Base-by-base conservation (phyloP, 2,329 filamentous ascomycete genomes). In the Arthrobotrys iridis region DNA sequence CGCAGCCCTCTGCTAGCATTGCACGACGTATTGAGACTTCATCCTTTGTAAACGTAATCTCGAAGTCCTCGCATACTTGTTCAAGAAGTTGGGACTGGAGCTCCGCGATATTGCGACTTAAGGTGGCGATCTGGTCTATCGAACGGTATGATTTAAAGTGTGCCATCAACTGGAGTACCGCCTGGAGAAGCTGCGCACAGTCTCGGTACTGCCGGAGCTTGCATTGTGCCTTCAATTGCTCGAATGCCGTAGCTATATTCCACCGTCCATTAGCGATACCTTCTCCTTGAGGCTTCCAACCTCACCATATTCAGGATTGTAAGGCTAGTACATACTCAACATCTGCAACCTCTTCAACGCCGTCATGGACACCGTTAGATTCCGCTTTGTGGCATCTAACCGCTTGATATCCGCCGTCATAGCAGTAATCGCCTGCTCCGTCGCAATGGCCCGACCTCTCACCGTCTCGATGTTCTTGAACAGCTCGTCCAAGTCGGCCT, bases 341-440 rank as follows among this genome's bases (percentile, higher is more conserved):
- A 99, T 99, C 85, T 99, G 95, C 79, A 99, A 86, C 50, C 95
- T 88, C 85, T 99, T 99, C 80, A 99, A 85, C 20, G 94, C 94
- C 45, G 95, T 99, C 95, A 99, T 99, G 78, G 93, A 97, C 63
- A 96, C 86, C 7, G 95, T 97, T 76, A 99, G 86, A 83, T 99
- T 99, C 82, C 91, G 91, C 85, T 99, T 99, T 37, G 95, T 97
- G 82, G 91, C 92, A 83, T 99, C 95, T 77, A 99, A 87, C 78
- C 94, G 90, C 85, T 99, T 99, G 82, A 99, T 99, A 81, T 99
- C 95, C 71, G 95, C 93, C 76, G 95, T 99, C 95, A 99, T 99
- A 78, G 93, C 93, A 50, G 94, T 97, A 81, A 99, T 99, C 78
- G 93, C 91, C 82, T 93, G 90, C 83, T 99, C 95, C 18, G 95